These are phyloP conservation scores for Lachancea kluyveri DNA, from an alignment of 805 yeast species.

Conservation along the genomic window DNA sequence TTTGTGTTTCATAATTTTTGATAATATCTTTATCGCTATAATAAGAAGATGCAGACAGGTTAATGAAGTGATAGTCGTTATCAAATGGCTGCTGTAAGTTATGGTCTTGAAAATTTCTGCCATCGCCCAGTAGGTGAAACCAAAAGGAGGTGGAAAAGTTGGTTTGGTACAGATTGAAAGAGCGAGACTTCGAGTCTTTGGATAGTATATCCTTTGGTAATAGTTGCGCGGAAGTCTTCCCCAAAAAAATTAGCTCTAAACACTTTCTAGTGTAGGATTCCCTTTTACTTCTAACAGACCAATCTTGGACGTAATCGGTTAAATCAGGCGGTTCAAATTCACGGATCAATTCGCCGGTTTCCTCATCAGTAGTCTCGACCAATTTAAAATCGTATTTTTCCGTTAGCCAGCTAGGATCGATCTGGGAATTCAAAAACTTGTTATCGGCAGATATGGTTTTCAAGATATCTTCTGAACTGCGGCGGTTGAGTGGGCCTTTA, in stretches of 20 bases:
- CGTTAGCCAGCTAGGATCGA: conserved; percentile 49
- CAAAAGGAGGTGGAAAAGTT: conserved; percentile 22
- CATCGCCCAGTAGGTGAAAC: conserved; percentile 29
- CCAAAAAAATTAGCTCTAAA: conserved; percentile 45
- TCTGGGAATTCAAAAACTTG: conserved; percentile 46
- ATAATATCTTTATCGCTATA: conserved; percentile 45
- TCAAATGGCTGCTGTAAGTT: conserved; percentile 15
- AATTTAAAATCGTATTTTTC: conserved; percentile 41
- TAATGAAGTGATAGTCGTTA: conserved; percentile 34
- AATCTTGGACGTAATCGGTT: conserved; percentile 26
- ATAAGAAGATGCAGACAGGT: conserved; percentile 42
- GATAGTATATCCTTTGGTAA: conserved; percentile 8
- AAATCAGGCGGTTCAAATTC: conserved; percentile 46
- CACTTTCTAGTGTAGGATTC: conserved; percentile 52
- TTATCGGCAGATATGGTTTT: conserved; percentile 52
- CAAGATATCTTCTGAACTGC: conserved; percentile 37
- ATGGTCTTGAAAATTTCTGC: conserved; percentile 20
- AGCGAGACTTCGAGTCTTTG: conserved; percentile 17
- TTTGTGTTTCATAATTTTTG: conserved; percentile 39
- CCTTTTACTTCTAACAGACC: conserved; percentile 27
- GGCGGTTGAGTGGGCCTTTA: conserved; percentile 53
- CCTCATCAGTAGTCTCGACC: conserved; percentile 23
- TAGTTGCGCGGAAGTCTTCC: conserved; percentile 27
- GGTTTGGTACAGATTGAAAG: conserved; percentile 26
- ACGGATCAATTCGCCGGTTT: conserved; percentile 13